phyloP scores from a whole-genome alignment of 805 yeast species.

The Kodamaea fukazawae region DNA sequence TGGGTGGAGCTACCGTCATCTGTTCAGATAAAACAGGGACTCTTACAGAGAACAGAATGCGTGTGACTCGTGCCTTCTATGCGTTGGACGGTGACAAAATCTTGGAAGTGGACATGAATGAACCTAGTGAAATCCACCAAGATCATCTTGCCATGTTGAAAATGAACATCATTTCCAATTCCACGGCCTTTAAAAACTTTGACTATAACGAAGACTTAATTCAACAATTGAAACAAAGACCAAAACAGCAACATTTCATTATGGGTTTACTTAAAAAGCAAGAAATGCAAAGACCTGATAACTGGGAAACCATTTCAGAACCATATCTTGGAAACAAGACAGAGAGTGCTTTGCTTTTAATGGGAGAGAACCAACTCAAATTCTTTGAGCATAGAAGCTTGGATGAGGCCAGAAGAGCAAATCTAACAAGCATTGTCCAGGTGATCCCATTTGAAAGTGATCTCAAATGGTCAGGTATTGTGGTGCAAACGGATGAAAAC shows the following conservation, averaged over 20 bases:
- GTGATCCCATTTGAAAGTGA: constrained; percentile 88
- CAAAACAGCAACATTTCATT: constrained; percentile 28
- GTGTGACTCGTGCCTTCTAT: constrained; percentile 74
- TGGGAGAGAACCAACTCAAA: constrained; percentile 59
- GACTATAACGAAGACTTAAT: constrained; percentile 36
- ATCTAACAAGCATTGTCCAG: constrained; percentile 49
- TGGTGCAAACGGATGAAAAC: constrained; percentile 45
- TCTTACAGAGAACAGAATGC: constrained; percentile 89
- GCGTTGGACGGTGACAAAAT: constrained; percentile 20
- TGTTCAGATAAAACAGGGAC: constrained; percentile 99
- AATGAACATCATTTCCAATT: constrained; percentile 70
- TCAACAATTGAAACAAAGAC: constrained; percentile 24
- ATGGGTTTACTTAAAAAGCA: constrained; percentile 21
- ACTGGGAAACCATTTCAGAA: constrained; percentile 35
- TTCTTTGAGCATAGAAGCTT: constrained; percentile 43
- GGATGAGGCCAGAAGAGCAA: constrained; percentile 34
- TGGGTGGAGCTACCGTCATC: constrained; percentile 97
- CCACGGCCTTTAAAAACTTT: constrained; percentile 86
- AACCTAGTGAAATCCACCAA: constrained; percentile 28
- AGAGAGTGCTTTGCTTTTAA: constrained; percentile 78
- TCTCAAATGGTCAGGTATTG: constrained; percentile 88
- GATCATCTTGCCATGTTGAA: constrained; percentile 27
- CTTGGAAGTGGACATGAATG: constrained; percentile 45
- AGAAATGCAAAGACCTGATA: constrained; percentile 12
- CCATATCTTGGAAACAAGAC: constrained; percentile 90